Conservation (phyloP, 129 eudicot species). For the Helianthus tuberosus region DNA sequence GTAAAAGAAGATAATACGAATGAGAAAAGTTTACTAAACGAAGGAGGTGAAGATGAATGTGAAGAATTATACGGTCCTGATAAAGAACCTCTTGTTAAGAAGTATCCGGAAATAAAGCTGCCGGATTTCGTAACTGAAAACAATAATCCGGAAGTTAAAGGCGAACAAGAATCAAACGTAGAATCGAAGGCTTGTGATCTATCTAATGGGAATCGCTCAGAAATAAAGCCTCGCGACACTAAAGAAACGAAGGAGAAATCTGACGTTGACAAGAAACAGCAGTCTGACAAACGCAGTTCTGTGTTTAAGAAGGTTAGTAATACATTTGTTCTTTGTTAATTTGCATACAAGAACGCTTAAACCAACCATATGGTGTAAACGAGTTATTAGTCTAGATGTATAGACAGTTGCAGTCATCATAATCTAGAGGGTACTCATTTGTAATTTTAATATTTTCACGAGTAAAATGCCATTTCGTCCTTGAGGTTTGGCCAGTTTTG, state of each 20-base stretch:
- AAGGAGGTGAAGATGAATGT: conserved; percentile 65
- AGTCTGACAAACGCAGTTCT: conserved; percentile 41
- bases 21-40: conserved; percentile 27
- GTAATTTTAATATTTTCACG: not conserved
- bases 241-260: conserved; percentile 39
- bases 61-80: conserved; percentile 96
- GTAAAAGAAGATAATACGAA: conserved; percentile 15
- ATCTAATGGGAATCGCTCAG: conserved; percentile 13
- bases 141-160: conserved; percentile 25
- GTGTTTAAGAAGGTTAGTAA: conserved; percentile 67
- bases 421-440: not conserved
- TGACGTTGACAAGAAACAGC: conserved; percentile 32
- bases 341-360: too few relatives aligned
- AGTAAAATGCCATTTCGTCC: not conserved
- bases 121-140: conserved; percentile 39
- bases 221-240: conserved; percentile 18
- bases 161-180: conserved; percentile 21
- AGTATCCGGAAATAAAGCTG: conserved; percentile 53
- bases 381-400: not conserved
- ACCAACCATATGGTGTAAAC: not conserved
- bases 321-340: conserved; percentile 8
- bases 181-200: conserved; percentile 33
- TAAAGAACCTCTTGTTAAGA: conserved; percentile 66
- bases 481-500: too few relatives aligned
- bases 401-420: not conserved